Base-by-base conservation (phyloP, 345 rosid species). In the Gossypium australe region DNA sequence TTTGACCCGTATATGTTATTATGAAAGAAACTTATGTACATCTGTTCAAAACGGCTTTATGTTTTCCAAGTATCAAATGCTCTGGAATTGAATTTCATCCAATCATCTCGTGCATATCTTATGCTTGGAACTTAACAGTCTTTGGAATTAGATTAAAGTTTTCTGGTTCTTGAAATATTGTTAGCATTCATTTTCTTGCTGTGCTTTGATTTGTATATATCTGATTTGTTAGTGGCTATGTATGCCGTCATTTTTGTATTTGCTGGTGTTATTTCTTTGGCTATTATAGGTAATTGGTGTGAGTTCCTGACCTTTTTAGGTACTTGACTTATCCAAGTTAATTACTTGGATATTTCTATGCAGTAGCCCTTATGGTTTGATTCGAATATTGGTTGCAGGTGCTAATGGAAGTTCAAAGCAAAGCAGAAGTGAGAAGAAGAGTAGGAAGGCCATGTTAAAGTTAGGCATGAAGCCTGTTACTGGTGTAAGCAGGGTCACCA, bases 341-440 rank as follows among this genome's bases (percentile, higher is more conserved):
- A 17, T 43, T 59, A 27, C 34, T 18, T 11, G 22, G 18, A 11
- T 27, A 45, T 61, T 16, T 60, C 13, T 73, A n/a, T 2, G 24
- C 11, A 45, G 2, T 25, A 9, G 9, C 25, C 16, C 14, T 22
- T 45, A 73, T 24, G 2, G 29, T 27, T 57, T 18, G 43, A n/a
- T 56, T 18, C 43, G 65, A 66, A 45, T 43, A 62, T 78, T 59
- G 53, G 72, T 70, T 81, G 81, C 84, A 88, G 97, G 89, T 68
- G 87, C 84, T 47, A 85, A 88, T 67, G 97, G 90, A 67, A 81
- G 87, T 67, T 89, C 90, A 7, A 92, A 92, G 86, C 97, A 92
- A 76, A 92, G 93, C 85, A 82, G 94, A 82, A 92, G 97, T 71
- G 97, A 92, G 80, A 92, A 92, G 89, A 92, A 89, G 80, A 89